These are phyloP conservation scores for Candida rishiriensis DNA, from an alignment of 805 yeast species.

Conservation along the genomic window DNA sequence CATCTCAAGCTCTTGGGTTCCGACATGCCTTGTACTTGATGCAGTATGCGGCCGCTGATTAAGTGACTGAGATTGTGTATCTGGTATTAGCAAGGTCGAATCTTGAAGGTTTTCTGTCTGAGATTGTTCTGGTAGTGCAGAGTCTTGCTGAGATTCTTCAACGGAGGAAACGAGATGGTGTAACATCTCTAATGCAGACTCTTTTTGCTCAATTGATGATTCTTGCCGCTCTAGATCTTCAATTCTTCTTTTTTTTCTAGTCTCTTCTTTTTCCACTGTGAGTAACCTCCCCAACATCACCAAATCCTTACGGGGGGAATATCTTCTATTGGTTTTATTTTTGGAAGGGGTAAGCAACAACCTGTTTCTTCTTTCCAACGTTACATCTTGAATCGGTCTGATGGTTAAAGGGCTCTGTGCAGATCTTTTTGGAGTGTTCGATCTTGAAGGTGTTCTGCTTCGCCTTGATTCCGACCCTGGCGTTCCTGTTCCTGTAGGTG, in stretches of 20 bases:
- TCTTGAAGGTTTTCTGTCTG: not conserved
- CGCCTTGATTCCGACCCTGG: not conserved
- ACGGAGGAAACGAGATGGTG: slow-evolving; percentile 10
- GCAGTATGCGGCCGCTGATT: slow-evolving; percentile 1
- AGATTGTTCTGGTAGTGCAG: not conserved
- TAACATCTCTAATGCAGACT: slow-evolving; percentile 10
- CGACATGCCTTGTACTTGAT: slow-evolving; percentile 2
- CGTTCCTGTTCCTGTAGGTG: not conserved
- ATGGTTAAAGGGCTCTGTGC: slow-evolving; percentile 31
- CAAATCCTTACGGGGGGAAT: slow-evolving; percentile 31
- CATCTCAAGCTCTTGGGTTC: not conserved
- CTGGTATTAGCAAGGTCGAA: not conserved
- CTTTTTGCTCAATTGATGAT: not conserved
- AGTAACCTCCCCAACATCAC: slow-evolving; percentile 28
- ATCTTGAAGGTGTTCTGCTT: slow-evolving; percentile 11
- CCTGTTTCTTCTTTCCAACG: slow-evolving; percentile 28
- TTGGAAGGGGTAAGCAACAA: slow-evolving; percentile 26
- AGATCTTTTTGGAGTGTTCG: slow-evolving; percentile 7
- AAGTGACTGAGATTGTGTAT: slow-evolving; percentile 1
- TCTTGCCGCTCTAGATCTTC: slow-evolving; percentile 4
- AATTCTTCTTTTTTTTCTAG: slow-evolving; percentile 14
- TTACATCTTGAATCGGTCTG: slow-evolving; percentile 26
- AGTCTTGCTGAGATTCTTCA: not conserved
- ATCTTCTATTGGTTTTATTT: slow-evolving; percentile 19
- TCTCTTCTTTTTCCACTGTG: slow-evolving; percentile 19